Percentiles rank a stretch among this genome's conserved stretches.
Conservation (phyloP, 768 basidiomycete genomes). For the Trametes cinnabarina region DNA sequence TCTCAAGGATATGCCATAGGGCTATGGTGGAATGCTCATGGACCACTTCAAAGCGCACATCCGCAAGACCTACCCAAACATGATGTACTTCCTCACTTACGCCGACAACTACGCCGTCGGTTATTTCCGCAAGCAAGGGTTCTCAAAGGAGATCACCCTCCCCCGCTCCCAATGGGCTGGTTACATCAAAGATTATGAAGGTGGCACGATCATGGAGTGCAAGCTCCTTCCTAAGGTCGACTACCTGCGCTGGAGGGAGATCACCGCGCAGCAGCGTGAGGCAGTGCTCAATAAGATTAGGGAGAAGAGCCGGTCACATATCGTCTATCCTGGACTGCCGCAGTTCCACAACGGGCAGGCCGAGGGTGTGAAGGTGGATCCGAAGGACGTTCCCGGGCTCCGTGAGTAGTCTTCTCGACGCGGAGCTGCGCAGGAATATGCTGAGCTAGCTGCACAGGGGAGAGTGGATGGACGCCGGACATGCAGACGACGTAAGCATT, state of each 20-base stretch:
- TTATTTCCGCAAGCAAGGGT: constrained; percentile 99
- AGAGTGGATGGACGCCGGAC: constrained; percentile 89
- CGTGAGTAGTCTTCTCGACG: constrained; percentile 15
- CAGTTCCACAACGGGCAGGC: constrained; percentile 64
- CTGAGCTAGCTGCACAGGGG: constrained; percentile 46
- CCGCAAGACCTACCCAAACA: constrained; percentile 73
- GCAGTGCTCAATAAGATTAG: constrained; percentile 88
- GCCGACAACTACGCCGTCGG: constrained; percentile 99
- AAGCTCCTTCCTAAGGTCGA: constrained; percentile 91
- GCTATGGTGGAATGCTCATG: constrained; percentile 98
- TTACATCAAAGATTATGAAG: constrained; percentile 99
- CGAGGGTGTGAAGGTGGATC: constrained; percentile 56
- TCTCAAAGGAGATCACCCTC: constrained; percentile 95
- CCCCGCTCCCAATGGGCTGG: constrained; percentile 92
- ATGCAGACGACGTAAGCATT: constrained; percentile 75
- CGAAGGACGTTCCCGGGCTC: constrained; percentile 86
- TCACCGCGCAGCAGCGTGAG: constrained; percentile 80
- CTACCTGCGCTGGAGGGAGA: constrained; percentile 78
- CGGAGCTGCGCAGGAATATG: constrained; percentile 1
- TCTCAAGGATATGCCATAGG: constrained; percentile 45
- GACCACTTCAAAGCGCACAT: constrained; percentile 97
- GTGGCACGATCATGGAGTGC: constrained; percentile 99
- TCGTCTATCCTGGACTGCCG: constrained; percentile 76
- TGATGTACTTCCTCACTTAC: constrained; percentile 96
- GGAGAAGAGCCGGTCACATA: constrained; percentile 80